phyloP scores from a whole-genome alignment of 805 yeast genomes.

The Torulaspora quercuum region DNA sequence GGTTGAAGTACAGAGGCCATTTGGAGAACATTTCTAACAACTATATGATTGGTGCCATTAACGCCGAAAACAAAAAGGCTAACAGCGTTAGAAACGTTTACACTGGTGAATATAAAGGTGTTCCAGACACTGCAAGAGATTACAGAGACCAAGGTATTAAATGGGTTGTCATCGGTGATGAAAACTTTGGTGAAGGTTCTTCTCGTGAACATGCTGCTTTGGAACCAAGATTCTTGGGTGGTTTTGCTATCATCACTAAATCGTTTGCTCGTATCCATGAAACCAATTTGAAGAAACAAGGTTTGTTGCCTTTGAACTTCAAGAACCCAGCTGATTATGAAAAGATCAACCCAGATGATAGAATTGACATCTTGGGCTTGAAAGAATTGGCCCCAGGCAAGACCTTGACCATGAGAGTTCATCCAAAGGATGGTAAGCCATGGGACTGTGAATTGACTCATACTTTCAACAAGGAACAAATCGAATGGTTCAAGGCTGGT shows the following conservation, averaged over 20 bases:
- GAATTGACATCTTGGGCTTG: slow-evolving; percentile 82
- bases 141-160: slow-evolving; percentile 90
- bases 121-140: slow-evolving; percentile 93
- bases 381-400: slow-evolving; percentile 89
- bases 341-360: slow-evolving; percentile 87
- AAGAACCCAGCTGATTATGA: slow-evolving; percentile 87
- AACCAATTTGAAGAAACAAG: slow-evolving; percentile 99
- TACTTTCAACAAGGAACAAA: slow-evolving; percentile 94
- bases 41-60: slow-evolving; percentile 99
- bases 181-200: slow-evolving; percentile 99
- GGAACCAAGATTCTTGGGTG: slow-evolving; percentile 99
- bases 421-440: slow-evolving; percentile 66
- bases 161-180: slow-evolving; percentile 99
- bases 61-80: slow-evolving; percentile 93
- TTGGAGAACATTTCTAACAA: slow-evolving; percentile 97
- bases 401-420: slow-evolving; percentile 72
- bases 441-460: slow-evolving; percentile 93
- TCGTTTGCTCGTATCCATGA: slow-evolving; percentile 99
- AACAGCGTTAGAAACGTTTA: slow-evolving; percentile 84
- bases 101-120: slow-evolving; percentile 91
- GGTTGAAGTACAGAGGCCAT: slow-evolving; percentile 99
- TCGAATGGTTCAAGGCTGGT: slow-evolving; percentile 98
- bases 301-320: slow-evolving; percentile 95
- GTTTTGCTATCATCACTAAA: slow-evolving; percentile 94
- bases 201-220: slow-evolving; percentile 99